Conservation (phyloP, 1,139 yeast genomes). For the Magnusiomyces tetraspermus region DNA sequence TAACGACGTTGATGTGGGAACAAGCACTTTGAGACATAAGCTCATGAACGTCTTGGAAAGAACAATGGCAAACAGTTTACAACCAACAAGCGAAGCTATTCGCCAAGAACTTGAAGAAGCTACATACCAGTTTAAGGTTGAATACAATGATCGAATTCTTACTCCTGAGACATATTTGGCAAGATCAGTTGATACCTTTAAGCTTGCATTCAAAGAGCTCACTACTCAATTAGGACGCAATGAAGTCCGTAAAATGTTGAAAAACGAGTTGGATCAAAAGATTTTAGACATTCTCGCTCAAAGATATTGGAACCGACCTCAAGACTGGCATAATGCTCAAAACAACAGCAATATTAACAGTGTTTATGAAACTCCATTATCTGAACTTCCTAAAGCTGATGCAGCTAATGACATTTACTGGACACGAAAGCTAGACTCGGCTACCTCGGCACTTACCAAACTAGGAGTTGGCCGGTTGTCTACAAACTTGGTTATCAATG, state of each 20-base stretch:
- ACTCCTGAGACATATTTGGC: conserved; percentile 94
- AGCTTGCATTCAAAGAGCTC: conserved; percentile 78
- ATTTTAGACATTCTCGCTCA: conserved; percentile 80
- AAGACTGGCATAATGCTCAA: conserved; percentile 13
- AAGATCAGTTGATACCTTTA: conserved; percentile 78
- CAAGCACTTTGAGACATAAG: conserved; percentile 64
- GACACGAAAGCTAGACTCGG: conserved; percentile 69
- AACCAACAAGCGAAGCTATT: conserved; percentile 79
- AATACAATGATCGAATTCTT: conserved; percentile 84
- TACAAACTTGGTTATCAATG: conserved; percentile 71
- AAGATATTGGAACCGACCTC: conserved; percentile 80
- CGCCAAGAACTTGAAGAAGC: conserved; percentile 92
- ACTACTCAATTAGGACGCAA: conserved; percentile 74
- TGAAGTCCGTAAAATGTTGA: conserved; percentile 68
- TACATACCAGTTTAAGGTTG: conserved; percentile 86
- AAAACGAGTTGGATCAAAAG: conserved; percentile 79
- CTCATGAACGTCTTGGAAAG: conserved; percentile 78
- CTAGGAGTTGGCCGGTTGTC: conserved; percentile 89
- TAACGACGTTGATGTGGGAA: conserved; percentile 69
- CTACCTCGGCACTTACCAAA: conserved; percentile 78
- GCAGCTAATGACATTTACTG: conserved; percentile 73
- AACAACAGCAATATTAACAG: not conserved
- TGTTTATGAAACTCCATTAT: conserved; percentile 40
- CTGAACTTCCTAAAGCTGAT: conserved; percentile 44
- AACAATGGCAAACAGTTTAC: conserved; percentile 82